Base-by-base conservation (phyloP, 108 stramenopile species). In the Skeletonema potamos region DNA sequence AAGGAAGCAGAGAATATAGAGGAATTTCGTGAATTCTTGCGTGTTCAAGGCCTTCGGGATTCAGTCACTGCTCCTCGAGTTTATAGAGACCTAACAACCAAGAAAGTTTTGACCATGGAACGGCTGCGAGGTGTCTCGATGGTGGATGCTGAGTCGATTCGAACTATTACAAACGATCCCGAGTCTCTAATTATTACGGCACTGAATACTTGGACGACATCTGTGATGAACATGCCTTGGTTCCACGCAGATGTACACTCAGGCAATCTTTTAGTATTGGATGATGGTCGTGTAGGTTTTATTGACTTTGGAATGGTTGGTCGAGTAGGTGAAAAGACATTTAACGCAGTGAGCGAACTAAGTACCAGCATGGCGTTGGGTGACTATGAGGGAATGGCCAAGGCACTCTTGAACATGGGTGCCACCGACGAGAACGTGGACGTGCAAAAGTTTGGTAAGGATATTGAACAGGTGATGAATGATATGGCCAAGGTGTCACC, bases 231-330 rank as follows among this genome's bases (percentile, higher is more conserved):
- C 15, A 93, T 96, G 90, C 94, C 96, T 7, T 96, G 86, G 81
- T 98, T 98, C 76, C 98, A 98, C 72, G 98, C 98, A n/a, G 98
- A 98, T 68, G 96, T 97, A 1, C 98, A 98, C 72, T 89, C 90
- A 24, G 98, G 98, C 8, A 94, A 94, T 41, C 66, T 96, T 13
- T 68, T 94, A 64, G 69, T 86, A 41, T 48, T 88, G 44, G 82
- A 94, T 27, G 98, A 98, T 68, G 96, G 96, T 7, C 84, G 96
- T 6, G 92, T 98, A 1, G 98, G 93, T 29, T 98, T 98, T 57
- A 98, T 98, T 64, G 98, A 98, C 71, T 98, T 98, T 74, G 98
- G 98, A 30, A 97, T 98, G 74, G 97, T 97, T 2, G 98, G 98
- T 3, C 89, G 95, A 9, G 89, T 98, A 13, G 82, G 89, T 18